Evolutionary conservation across 257 asterid species (phyloP).

Genomic region (Solanum raphanifolium): DNA sequence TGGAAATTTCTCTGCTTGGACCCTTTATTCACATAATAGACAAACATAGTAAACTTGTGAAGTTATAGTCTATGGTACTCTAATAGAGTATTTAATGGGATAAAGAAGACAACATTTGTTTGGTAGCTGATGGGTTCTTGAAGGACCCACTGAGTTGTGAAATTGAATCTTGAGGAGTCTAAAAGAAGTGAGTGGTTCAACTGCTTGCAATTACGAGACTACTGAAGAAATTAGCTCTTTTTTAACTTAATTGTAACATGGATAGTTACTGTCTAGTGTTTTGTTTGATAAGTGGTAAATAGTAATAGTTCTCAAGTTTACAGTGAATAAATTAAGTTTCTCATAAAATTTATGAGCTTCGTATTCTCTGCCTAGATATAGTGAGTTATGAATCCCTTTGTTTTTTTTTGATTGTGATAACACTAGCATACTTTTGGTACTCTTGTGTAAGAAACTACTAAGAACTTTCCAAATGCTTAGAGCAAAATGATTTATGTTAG

Average conservation of each 20-base stretch:
- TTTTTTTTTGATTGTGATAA: background rate
- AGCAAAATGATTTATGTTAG: background rate
- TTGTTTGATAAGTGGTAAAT: background rate
- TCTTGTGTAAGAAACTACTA: background rate
- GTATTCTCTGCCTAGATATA: background rate
- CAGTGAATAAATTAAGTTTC: background rate
- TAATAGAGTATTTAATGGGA: background rate
- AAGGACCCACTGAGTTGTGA: background rate
- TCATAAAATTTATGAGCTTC: background rate
- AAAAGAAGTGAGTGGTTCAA: background rate
- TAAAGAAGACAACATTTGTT: background rate
- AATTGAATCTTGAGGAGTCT: background rate
- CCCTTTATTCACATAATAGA: background rate
- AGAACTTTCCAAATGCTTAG: background rate
- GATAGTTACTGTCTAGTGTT: background rate
- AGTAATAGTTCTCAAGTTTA: background rate
- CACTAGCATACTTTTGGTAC: background rate
- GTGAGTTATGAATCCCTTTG: background rate
- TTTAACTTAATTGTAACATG: background rate
- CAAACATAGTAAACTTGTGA: background rate
- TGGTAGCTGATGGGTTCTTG: background rate
- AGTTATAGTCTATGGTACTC: background rate
- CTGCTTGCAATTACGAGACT: background rate
- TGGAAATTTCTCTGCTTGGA: background rate
- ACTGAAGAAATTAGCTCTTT: background rate